Percentiles rank a stretch among this genome's conserved stretches.
Evolutionary conservation across 1,139 yeast species (phyloP).

Genomic region (Neolecta irregularis): DNA sequence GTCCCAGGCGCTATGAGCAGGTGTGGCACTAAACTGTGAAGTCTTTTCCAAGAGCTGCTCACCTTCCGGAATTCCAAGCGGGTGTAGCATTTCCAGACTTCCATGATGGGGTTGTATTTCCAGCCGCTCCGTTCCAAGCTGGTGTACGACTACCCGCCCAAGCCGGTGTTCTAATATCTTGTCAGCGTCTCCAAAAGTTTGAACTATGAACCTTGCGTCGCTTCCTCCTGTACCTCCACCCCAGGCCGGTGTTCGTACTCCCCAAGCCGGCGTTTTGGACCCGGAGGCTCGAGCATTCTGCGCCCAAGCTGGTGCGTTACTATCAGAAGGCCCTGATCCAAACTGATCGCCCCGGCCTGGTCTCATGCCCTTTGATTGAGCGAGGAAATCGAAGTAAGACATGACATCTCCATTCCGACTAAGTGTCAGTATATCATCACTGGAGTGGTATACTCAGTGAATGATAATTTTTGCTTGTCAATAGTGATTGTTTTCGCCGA

Average conservation of each 20-base stretch:
- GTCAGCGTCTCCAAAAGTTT: conserved; percentile 1
- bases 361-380: conserved; percentile 28
- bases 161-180: conserved; percentile 2
- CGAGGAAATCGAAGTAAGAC: conserved; percentile 68
- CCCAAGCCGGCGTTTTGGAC: conserved; percentile 42
- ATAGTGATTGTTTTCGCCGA: conserved; percentile 80
- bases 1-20: conserved; percentile 24
- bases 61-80: conserved; percentile 27
- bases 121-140: conserved; percentile 33
- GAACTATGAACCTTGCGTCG: conserved; percentile 31
- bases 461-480: conserved; percentile 58
- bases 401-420: conserved; percentile 37
- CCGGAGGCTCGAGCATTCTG: conserved; percentile 29
- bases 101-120: conserved; percentile 4
- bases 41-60: conserved; percentile 19
- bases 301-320: conserved; percentile 8
- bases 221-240: conserved; percentile 29
- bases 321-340: too few species aligned
- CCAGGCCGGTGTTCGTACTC: conserved; percentile 30
- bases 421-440: neutral
- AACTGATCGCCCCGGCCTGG: conserved; percentile 14
- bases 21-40: conserved; percentile 22
- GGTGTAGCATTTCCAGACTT: conserved; percentile 16
- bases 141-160: conserved; percentile 27
- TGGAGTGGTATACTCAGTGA: conserved; percentile 25